Percentiles rank a stretch among this genome's conserved stretches.
These are phyloP conservation scores for Pichia cephalocereana DNA, from an alignment of 805 yeast species.

Conservation along the genomic window DNA sequence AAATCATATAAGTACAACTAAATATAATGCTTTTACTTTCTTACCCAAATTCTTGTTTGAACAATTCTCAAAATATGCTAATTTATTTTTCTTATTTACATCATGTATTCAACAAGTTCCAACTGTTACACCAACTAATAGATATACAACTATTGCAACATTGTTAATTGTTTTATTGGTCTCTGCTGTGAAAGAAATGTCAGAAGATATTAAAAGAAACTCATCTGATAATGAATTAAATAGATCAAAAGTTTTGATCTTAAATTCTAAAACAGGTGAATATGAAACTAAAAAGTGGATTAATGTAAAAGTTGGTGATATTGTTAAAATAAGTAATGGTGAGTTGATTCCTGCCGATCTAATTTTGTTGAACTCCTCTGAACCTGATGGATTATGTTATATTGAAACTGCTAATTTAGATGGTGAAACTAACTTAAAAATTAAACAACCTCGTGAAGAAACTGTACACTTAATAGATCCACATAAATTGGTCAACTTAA, in stretches of 20 bases:
- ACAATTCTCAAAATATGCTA: slow-evolving; percentile 96
- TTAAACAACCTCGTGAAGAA: slow-evolving; percentile 78
- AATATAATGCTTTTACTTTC: slow-evolving; percentile 88
- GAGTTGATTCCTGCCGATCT: slow-evolving; percentile 94
- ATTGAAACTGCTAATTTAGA: slow-evolving; percentile 96
- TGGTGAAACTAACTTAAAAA: slow-evolving; percentile 95
- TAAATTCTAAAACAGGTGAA: slow-evolving; percentile 47
- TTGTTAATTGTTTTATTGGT: slow-evolving; percentile 75
- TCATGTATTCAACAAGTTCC: slow-evolving; percentile 96
- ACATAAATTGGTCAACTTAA: slow-evolving; percentile 40
- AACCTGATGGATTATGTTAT: slow-evolving; percentile 96
- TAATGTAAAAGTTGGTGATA: slow-evolving; percentile 83
- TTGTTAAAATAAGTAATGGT: slow-evolving; percentile 74
- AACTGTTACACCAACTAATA: slow-evolving; percentile 87
- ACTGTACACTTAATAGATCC: slow-evolving; percentile 69
- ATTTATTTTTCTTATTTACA: slow-evolving; percentile 85
- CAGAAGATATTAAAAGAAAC: slow-evolving; percentile 86
- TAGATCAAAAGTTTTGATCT: slow-evolving; percentile 55
- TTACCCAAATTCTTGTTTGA: slow-evolving; percentile 91
- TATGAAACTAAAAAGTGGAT: slow-evolving; percentile 74
- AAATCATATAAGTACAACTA: slow-evolving; percentile 90
- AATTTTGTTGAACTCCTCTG: slow-evolving; percentile 78
- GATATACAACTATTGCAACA: slow-evolving; percentile 93
- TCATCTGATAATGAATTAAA: slow-evolving; percentile 85
- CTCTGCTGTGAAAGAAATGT: slow-evolving; percentile 84